Percentiles rank a stretch among this genome's conserved stretches.
These are phyloP conservation scores for Funneliformis mosseae DNA, from an alignment of 192 early-diverging fungal species.

Conservation along the genomic window DNA sequence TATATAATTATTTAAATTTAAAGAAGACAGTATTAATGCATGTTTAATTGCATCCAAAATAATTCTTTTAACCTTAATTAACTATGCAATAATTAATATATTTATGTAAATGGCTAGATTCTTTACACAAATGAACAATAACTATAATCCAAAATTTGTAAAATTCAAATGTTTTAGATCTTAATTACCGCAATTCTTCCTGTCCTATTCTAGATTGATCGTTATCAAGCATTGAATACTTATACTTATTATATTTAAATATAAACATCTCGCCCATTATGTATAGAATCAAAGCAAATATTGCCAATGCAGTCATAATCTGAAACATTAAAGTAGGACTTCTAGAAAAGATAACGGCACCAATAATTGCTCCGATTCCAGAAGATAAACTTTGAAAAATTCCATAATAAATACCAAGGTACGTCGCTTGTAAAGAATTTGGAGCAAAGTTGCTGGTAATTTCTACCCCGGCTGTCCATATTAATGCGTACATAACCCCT, in stretches of 20 bases:
- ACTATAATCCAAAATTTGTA: too few species aligned
- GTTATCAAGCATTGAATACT: too few species aligned
- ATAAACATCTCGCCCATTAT: neutral
- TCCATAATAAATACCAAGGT: neutral
- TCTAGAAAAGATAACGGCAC: neutral
- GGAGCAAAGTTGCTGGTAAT: neutral
- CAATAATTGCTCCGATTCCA: neutral
- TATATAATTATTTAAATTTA: too few species aligned
- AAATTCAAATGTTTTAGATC: too few species aligned
- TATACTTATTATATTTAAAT: neutral
- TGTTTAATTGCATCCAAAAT: too few species aligned
- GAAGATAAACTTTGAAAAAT: neutral
- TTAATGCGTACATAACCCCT: neutral
- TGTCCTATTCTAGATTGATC: too few species aligned
- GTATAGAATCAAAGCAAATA: neutral
- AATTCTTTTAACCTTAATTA: too few species aligned
- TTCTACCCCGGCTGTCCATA: conserved; percentile 1
- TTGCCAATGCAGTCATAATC: neutral
- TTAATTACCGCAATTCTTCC: too few species aligned
- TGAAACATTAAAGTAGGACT: neutral
- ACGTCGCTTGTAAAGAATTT: neutral
- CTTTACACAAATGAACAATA: too few species aligned
- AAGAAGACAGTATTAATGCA: too few species aligned
- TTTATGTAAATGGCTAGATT: too few species aligned
- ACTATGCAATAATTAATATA: too few species aligned